Base-by-base conservation (phyloP, 164 flowering plant species). In the Annona squamosa region DNA sequence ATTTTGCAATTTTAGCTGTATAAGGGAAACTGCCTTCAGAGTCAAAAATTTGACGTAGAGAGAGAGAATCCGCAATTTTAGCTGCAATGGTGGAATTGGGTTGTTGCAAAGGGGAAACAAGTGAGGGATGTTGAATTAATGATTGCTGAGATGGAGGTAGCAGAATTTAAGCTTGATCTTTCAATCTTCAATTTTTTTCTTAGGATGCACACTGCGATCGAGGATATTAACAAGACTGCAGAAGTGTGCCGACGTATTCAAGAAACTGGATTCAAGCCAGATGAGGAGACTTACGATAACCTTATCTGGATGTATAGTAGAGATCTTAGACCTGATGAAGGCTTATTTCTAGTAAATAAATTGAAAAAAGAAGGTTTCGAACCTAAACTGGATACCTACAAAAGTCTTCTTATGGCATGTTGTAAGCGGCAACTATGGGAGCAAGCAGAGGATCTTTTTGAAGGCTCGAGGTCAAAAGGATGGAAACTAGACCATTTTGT, bases 51-150 rank as follows among this genome's bases (percentile, higher is more conserved):
- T n/a, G n/a, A n/a, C n/a, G n/a, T n/a, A n/a, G n/a, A n/a, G n/a
- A n/a, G n/a, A n/a, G n/a, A n/a, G n/a, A n/a, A n/a, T n/a, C n/a
- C n/a, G n/a, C n/a, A n/a, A n/a, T n/a, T n/a, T n/a, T n/a, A n/a
- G n/a, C 68, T 95, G 88, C 73, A 87, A 89, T 80, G 81, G 84
- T 61, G 89, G 91, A 84, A 84, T 91, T 71, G 85, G 80, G 37
- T 80, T 95, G 80, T 72, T 91, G 6, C 92, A 70, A 83, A 82
- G 77, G 93, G 84, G 74, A 91, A 87, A 79, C 81, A 83, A 70
- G 92, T 90, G n/a, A 87, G 90, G 78, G 98, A 95, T 85, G 98
- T 84, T 71, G 99, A 95, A 78, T 86, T 86, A 26, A 87, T 95
- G 97, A 77, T 95, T 52, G 68, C 76, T 48, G 99, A 95, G 79